These are phyloP conservation scores for Pseudoneurospora amorphoporcata DNA, from an alignment of 495 filamentous ascomycete genomes.

Conservation along the genomic window DNA sequence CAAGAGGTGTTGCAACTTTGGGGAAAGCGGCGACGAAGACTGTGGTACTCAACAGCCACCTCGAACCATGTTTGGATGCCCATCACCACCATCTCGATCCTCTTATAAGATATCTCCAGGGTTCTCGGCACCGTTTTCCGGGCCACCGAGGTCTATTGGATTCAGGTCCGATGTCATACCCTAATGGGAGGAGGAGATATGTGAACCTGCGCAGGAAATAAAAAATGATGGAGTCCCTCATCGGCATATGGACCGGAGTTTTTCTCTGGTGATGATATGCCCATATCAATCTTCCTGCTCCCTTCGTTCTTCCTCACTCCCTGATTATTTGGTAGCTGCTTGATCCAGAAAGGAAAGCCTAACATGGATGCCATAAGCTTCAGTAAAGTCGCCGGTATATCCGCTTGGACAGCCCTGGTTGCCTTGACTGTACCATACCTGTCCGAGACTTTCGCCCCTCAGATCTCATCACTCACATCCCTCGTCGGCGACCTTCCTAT, in stretches of 20 bases:
- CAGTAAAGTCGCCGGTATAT: slow-evolving; percentile 13
- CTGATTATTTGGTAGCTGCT: background rate
- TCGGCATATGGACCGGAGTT: background rate
- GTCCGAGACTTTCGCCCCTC: slow-evolving; percentile 6
- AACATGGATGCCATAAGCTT: slow-evolving; percentile 4
- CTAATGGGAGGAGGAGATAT: background rate
- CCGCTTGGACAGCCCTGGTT: slow-evolving; percentile 14
- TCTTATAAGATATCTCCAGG: background rate
- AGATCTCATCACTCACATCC: slow-evolving; percentile 4
- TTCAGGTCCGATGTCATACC: background rate
- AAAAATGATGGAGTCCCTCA: background rate
- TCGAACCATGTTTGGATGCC: background rate
- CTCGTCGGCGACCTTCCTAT: slow-evolving; percentile 16
- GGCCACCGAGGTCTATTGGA: background rate
- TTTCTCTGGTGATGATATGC: background rate
- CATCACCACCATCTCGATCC: background rate
- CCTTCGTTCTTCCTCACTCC: background rate
- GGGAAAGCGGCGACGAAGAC: background rate
- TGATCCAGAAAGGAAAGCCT: background rate
- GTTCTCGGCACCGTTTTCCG: background rate
- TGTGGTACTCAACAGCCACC: background rate
- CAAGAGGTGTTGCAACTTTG: background rate
- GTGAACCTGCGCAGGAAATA: background rate
- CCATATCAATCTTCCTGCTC: background rate
- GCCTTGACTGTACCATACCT: slow-evolving; percentile 16